Evolutionary conservation across 2,329 filamentous ascomycete species (phyloP).

Genomic region (Plectosphaerella plurivora): DNA sequence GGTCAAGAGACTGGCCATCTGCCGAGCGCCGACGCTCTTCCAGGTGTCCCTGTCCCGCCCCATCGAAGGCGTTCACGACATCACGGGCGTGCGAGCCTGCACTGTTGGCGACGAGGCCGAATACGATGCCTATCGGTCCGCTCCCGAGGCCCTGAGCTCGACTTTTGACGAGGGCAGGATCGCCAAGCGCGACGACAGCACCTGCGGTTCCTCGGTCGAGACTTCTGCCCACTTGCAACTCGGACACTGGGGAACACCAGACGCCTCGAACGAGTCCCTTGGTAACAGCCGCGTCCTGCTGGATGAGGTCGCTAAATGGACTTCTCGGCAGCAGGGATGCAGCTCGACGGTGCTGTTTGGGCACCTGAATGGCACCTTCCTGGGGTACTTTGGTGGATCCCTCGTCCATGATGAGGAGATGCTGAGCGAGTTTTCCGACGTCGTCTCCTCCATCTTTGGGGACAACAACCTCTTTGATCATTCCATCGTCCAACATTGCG

Average conservation of each 20-base stretch:
- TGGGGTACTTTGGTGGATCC: neutral
- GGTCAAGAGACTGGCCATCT: neutral
- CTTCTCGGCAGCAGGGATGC: neutral
- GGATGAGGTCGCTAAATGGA: neutral
- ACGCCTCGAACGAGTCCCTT: no score
- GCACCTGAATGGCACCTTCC: neutral
- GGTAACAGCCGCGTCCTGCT: neutral
- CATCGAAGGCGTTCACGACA: neutral
- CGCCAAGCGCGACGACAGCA: neutral
- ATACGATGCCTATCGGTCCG: neutral
- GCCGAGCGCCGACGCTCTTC: neutral
- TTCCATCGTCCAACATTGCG: conserved; percentile 2
- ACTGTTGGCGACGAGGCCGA: neutral
- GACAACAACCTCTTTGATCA: no score
- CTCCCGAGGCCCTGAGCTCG: neutral
- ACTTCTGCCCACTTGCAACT: neutral
- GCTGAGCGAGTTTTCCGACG: no score
- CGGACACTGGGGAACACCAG: no score
- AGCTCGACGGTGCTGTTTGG: neutral
- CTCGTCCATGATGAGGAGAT: no score
- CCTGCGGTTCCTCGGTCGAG: neutral
- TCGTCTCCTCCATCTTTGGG: no score
- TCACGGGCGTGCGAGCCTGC: neutral
- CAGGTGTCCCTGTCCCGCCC: neutral
- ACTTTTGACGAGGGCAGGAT: neutral